Conservation (phyloP, 139 green algal genomes). For the Chlamydomonas incerta region DNA sequence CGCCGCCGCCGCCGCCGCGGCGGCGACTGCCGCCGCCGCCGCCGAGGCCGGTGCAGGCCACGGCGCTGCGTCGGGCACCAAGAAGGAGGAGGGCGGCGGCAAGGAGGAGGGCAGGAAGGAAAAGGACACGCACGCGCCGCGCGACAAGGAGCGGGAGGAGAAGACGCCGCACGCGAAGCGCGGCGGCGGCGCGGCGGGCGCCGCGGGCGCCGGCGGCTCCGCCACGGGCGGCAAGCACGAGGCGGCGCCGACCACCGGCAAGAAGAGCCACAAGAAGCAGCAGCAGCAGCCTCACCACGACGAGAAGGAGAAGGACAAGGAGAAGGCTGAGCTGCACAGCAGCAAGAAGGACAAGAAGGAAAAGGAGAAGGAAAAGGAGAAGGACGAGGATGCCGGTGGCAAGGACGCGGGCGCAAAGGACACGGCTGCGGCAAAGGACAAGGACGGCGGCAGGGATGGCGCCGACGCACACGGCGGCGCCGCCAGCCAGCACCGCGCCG, state of each 20-base stretch:
- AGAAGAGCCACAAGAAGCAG: too few relatives aligned
- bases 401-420: not conserved
- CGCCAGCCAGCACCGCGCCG: conserved; percentile 39
- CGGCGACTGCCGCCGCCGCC: not conserved
- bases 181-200: not conserved
- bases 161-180: too few relatives aligned
- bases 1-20: not conserved
- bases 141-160: not conserved
- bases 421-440: not conserved
- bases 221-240: too few relatives aligned
- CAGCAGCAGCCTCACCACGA: too few relatives aligned
- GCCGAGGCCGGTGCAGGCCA: not conserved
- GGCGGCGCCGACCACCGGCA: too few relatives aligned
- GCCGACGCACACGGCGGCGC: not conserved
- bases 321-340: too few relatives aligned
- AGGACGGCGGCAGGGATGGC: not conserved
- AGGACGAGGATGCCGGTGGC: not conserved
- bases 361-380: conserved; percentile 24
- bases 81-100: not conserved
- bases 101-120: not conserved
- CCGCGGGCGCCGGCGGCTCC: too few relatives aligned
- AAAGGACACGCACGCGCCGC: not conserved
- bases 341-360: not conserved
- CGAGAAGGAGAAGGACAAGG: too few relatives aligned
- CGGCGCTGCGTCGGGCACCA: not conserved